Conservation (phyloP, 2,329 filamentous ascomycete genomes). For the Elsinoe perseae region DNA sequence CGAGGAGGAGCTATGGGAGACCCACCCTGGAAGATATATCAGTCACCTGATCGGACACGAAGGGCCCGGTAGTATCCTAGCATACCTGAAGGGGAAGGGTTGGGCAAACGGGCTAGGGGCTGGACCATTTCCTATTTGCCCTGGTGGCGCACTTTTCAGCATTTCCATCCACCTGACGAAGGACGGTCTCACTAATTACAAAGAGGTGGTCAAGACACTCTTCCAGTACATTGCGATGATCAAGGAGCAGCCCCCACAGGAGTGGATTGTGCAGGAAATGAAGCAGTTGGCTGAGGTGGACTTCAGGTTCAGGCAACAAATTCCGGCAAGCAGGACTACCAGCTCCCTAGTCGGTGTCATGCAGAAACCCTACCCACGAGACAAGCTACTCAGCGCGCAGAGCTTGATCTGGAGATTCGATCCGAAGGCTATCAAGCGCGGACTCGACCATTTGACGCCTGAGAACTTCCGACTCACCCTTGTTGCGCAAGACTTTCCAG, state of each 20-base stretch:
- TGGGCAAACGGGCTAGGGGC: conserved; percentile 81
- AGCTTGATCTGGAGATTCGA: conserved; percentile 74
- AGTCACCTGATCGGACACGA: conserved; percentile 88
- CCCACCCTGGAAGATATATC: conserved; percentile 76
- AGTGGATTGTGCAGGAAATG: conserved; percentile 93
- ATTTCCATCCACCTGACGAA: conserved; percentile 74
- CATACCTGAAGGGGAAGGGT: conserved; percentile 81
- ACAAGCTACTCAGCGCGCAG: conserved; percentile 78
- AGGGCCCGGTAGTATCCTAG: conserved; percentile 83
- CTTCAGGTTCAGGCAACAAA: conserved; percentile 93
- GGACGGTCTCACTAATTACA: conserved; percentile 74
- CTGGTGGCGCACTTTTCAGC: conserved; percentile 73
- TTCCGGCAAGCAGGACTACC: conserved; percentile 78
- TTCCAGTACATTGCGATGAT: conserved; percentile 91
- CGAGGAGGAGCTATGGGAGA: conserved; percentile 70
- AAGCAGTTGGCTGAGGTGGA: conserved; percentile 85
- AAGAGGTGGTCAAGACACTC: conserved; percentile 71
- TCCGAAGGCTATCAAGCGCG: conserved; percentile 63
- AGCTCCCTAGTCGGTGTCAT: conserved; percentile 78
- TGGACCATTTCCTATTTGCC: conserved; percentile 66
- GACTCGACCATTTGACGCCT: conserved; percentile 64
- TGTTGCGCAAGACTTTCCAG: conserved; percentile 75
- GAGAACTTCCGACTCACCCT: conserved; percentile 86
- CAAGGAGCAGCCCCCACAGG: conserved; percentile 66
- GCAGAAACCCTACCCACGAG: conserved; percentile 81